Evolutionary conservation across 768 basidiomycete genomes (phyloP).

Genomic region (Roridomyces roridus): DNA sequence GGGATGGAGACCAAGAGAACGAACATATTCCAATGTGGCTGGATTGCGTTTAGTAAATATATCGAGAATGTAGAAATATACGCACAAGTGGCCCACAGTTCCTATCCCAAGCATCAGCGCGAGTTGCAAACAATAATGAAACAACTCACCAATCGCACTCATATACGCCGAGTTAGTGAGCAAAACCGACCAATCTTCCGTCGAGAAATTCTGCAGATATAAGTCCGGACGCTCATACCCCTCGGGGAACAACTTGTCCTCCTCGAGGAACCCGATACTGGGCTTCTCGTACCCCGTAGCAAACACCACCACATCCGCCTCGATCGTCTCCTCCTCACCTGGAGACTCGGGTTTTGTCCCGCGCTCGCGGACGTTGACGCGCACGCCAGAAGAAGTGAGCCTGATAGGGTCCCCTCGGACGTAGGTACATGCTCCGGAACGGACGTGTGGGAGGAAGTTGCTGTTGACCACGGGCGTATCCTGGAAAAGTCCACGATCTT

Average conservation of each 20-base stretch:
- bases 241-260: slow-evolving; percentile 57
- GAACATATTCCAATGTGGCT: slow-evolving; percentile 62
- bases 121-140: background rate
- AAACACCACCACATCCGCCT: slow-evolving; percentile 55
- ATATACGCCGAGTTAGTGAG: slow-evolving; percentile 58
- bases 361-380: slow-evolving; percentile 44
- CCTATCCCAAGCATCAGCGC: slow-evolving; percentile 11
- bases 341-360: slow-evolving; percentile 39
- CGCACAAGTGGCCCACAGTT: slow-evolving; percentile 52
- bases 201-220: slow-evolving; percentile 62
- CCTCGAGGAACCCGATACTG: slow-evolving; percentile 48
- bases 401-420: slow-evolving; percentile 52
- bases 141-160: slow-evolving; percentile 46
- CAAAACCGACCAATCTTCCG: slow-evolving; percentile 58
- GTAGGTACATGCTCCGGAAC: slow-evolving; percentile 48
- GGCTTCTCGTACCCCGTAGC: slow-evolving; percentile 62
- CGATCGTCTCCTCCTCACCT: slow-evolving; percentile 39
- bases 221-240: slow-evolving; percentile 55
- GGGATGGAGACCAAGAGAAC: background rate
- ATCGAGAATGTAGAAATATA: background rate
- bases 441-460: slow-evolving; percentile 53
- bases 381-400: slow-evolving; percentile 41
- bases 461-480: slow-evolving; percentile 60
- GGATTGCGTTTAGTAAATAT: background rate
- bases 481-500: slow-evolving; percentile 49